These are phyloP conservation scores for Dentiscutata heterogama DNA, from an alignment of 371 early-diverging fungal genomes.

Conservation along the genomic window DNA sequence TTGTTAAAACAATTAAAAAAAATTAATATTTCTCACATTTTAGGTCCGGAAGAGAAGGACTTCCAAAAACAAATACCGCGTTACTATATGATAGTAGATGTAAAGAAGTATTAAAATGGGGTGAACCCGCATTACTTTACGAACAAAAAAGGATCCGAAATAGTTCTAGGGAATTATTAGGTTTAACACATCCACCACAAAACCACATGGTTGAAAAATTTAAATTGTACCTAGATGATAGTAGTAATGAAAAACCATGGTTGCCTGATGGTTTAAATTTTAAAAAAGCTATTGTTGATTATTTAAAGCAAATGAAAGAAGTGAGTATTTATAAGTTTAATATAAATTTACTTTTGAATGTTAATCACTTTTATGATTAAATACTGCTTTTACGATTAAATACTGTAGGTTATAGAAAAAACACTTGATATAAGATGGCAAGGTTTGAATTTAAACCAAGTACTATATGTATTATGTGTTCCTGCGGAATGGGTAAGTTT, in stretches of 20 bases:
- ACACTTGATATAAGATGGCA: conserved; percentile 21
- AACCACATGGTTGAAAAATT: conserved; percentile 18
- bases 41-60: conserved; percentile 34
- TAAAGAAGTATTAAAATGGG: conserved; percentile 14
- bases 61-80: conserved; percentile 35
- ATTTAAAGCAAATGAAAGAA: conserved; percentile 6
- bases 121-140: conserved; percentile 22
- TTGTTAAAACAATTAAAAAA: not conserved
- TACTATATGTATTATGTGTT: conserved; percentile 20
- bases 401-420: conserved; percentile 8
- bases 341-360: not conserved
- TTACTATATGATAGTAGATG: conserved; percentile 22
- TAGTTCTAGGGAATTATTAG: not conserved
- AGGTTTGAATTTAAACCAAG: not conserved
- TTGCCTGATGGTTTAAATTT: not conserved
- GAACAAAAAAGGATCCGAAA: not conserved
- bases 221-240: conserved; percentile 24
- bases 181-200: not conserved
- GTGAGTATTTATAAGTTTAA: not conserved
- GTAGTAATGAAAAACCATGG: not conserved
- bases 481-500: conserved; percentile 39
- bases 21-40: not conserved
- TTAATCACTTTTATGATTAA: not conserved
- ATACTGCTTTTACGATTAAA: not conserved
- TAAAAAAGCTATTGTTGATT: conserved; percentile 25